These are phyloP conservation scores for Beauveria sp. DNA, from an alignment of 2,329 filamentous ascomycete species.

Conservation along the genomic window DNA sequence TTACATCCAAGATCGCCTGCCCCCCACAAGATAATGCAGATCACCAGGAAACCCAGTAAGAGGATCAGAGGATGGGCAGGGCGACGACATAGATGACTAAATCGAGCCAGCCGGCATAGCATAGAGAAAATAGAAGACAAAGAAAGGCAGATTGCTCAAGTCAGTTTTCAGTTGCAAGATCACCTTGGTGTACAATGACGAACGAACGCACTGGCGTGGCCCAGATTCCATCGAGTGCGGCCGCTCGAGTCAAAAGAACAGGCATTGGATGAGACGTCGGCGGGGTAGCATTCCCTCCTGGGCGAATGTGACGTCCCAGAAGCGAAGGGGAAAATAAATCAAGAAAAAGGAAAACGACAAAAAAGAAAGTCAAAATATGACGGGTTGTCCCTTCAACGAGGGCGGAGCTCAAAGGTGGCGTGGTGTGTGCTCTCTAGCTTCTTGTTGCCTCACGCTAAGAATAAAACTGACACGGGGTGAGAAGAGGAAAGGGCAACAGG, in stretches of 20 bases:
- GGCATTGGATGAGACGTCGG: too few species aligned
- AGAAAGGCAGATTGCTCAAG: neutral
- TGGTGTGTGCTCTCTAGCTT: neutral
- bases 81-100: too few species aligned
- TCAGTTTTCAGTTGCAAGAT: too few species aligned
- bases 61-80: too few species aligned
- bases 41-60: too few species aligned
- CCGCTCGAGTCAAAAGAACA: neutral
- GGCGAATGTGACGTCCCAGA: neutral
- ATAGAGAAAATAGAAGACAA: neutral
- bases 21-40: too few species aligned
- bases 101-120: too few species aligned
- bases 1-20: too few species aligned
- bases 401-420: neutral
- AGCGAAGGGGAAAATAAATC: neutral
- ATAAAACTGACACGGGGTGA: neutral
- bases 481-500: neutral
- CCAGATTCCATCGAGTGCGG: neutral
- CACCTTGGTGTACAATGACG: neutral
- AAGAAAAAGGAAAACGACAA: neutral
- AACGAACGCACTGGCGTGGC: neutral
- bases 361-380: conserved; percentile 1
- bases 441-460: conserved; percentile 7
- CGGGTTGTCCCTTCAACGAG: neutral
- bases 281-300: neutral